A percentile compares a stretch with the other conserved stretches of the same genome.
These are phyloP conservation scores for Cinchona pubescens DNA, from an alignment of 257 asterid species.

Conservation along the genomic window DNA sequence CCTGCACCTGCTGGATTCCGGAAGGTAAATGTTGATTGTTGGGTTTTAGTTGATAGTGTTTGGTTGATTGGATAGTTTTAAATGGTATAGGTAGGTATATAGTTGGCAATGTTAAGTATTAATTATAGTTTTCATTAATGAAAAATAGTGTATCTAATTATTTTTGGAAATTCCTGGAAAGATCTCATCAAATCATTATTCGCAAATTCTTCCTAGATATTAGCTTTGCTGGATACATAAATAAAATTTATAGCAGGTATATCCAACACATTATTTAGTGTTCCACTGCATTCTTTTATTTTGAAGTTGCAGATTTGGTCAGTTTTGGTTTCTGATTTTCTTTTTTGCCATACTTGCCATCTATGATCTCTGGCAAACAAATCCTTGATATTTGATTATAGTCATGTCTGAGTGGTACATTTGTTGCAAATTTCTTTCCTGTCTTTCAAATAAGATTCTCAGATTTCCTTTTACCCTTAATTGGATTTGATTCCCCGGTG, in stretches of 20 bases:
- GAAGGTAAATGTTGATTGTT: constrained; percentile 53
- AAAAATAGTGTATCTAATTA: not conserved
- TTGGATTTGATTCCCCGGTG: not conserved
- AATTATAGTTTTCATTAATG: not conserved
- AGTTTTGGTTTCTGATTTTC: not conserved
- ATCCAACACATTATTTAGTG: not conserved
- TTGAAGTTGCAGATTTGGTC: not conserved
- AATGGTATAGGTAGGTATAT: not conserved
- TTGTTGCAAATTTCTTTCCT: not conserved
- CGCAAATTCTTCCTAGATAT: not conserved
- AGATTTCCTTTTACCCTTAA: not conserved
- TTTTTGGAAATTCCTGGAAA: not conserved
- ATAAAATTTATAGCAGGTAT: not conserved
- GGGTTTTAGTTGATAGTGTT: not conserved
- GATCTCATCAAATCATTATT: not conserved
- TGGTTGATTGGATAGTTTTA: not conserved
- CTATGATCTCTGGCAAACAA: not conserved
- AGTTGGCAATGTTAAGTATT: not conserved
- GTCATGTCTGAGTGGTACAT: not conserved
- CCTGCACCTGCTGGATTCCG: constrained; percentile 84
- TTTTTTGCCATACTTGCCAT: not conserved
- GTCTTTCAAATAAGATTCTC: not conserved
- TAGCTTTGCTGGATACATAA: not conserved
- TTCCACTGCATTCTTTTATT: not conserved
- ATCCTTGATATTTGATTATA: not conserved